Conservation (phyloP, 768 basidiomycete genomes). For the Paxillus involutus region DNA sequence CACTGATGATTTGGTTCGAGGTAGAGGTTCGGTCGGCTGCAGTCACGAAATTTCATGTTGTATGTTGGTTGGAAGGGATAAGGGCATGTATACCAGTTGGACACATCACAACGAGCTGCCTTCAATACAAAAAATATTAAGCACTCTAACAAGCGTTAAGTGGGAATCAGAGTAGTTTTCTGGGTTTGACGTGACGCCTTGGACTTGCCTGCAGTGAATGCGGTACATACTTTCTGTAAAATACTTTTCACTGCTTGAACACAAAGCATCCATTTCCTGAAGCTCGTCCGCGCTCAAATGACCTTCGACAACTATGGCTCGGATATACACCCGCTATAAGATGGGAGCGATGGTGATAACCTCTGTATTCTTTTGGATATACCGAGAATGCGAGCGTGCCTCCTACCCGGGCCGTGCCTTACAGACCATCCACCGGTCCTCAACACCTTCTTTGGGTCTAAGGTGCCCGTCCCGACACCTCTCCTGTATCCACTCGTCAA, state of each 20-base stretch:
- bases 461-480: slow-evolving; percentile 46
- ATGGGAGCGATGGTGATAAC: not conserved
- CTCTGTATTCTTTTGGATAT: not conserved
- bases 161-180: no score
- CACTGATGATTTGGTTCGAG: slow-evolving; percentile 24
- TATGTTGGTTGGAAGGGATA: slow-evolving; percentile 1
- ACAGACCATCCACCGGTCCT: slow-evolving; percentile 62
- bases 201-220: no score
- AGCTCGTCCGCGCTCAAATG: no score
- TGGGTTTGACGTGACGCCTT: no score
- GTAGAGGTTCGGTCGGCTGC: not conserved
- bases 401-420: slow-evolving; percentile 38
- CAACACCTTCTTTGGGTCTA: slow-evolving; percentile 53
- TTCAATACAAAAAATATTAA: no score
- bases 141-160: no score
- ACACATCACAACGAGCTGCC: not conserved
- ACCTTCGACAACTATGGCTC: no score
- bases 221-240: no score
- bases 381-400: not conserved
- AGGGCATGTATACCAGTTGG: slow-evolving; percentile 23
- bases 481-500: slow-evolving; percentile 55
- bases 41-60: not conserved
- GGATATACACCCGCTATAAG: no score
- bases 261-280: no score
- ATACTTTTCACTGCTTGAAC: no score